Evolutionary conservation across 192 early-diverging fungal genomes (phyloP), one percentile per base, ranked within the genome.

Genomic region (Backusella tarrabulga): DNA sequence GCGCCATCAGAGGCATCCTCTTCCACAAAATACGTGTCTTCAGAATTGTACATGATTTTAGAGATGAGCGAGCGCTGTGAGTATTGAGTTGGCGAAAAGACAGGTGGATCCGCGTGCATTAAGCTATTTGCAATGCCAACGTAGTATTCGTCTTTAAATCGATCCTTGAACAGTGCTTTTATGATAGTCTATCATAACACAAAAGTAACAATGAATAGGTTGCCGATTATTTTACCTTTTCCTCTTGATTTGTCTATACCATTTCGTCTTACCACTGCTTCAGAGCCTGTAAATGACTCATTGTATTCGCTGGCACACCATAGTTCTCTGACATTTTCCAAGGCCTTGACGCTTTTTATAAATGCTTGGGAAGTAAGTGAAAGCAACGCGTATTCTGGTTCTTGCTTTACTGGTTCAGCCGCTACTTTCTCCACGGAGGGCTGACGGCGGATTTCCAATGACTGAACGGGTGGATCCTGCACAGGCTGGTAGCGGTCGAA

Each of bases 11-110:
- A 29, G 8, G 56, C 56, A 17, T 83, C 77, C 26, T 85, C 80
- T 29, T 67, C 77, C 9, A 83, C 67, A n/a, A 40, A 56, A 36
- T 83, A 83, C 35, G 76, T 76, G 63, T 83, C 82, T 44, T 70
- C 40, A 14, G 82, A 80, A 40, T 83, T 72, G 42, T 79, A 79
- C 71, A 83, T 38, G 6, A 76, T 80, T 67, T 83, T 83, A n/a
- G 72, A 54, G 14, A 69, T 56, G 23, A 75, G 23, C 12, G 82
- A 83, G 46, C 74, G 71, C 34, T 83, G 79, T 7, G 78, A 75
- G 34, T 77, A 77, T 4, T 76, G 40, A 11, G 80, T 77, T 1
- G 82, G 79, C 7, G 44, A 38, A 46, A 83, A 77, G 3, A 83
- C 23, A 34, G 52, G 71, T 5, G 82, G 82, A 26, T 38, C 60